Base-by-base conservation (phyloP, 495 filamentous ascomycete genomes). In the Eremomyces bilateralis region DNA sequence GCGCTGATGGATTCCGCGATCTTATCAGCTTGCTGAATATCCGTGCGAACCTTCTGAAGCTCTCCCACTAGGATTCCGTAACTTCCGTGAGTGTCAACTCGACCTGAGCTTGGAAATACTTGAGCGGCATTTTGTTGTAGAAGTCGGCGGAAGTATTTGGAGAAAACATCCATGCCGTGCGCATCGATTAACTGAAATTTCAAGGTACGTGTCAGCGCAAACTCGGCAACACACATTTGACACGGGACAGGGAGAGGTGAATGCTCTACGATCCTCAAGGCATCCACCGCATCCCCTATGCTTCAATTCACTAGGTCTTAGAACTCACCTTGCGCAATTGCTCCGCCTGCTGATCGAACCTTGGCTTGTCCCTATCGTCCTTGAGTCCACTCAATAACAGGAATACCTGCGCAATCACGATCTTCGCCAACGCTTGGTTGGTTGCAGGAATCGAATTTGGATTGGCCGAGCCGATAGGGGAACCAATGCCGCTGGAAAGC, bases 131-230 rank as follows among this genome's bases (percentile, higher is more conserved):
- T 91, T 48, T 68, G 68, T 52, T 69, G 73, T 36, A 94, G 65
- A 47, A 93, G 64, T 51, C 83, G 80, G 51, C 76, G 71, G 56
- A 93, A 90, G 55, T 84, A 93, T 60, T 76, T 90, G 22, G 74
- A 67, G 56, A 77, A 93, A 44, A 88, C 81, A 61, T 92, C 84
- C 83, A 93, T 93, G 50, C 80, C 81, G 84, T 88, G 71, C 41
- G 82, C 80, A 65, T 88, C 76, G 51, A 92, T 72, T 44, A 94
- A 69, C 82, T 92, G 29, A 3, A 16, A 6, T 17, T 10, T 13
- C 24, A 28, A 28, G 8, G 6, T 32, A 18, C 18, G 15, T 32
- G 30, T 32, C 8, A 18, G 30, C 24, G 12, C 10, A 22, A 8
- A 21, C 6, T 16, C 15, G 20, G 4, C 11, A 17, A 10, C 30